Evolutionary conservation across 1,139 yeast genomes (phyloP), one percentile per base, ranked within the genome.

Genomic region (Protomyces lactucae-debilis): DNA sequence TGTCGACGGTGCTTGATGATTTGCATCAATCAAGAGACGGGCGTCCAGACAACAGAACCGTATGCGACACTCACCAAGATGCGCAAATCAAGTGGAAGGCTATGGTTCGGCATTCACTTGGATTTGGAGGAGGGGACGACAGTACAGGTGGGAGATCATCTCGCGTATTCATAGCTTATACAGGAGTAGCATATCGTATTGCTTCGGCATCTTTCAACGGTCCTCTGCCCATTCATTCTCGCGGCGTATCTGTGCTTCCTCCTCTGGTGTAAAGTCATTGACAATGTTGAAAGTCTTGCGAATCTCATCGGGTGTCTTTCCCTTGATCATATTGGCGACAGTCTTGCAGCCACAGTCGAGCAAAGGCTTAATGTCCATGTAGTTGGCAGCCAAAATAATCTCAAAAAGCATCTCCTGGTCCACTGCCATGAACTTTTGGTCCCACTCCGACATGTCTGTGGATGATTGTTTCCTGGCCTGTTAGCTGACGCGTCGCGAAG

Each of bases 351-450:
- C 97, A 12, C 96, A 89, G 72, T 92, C 97, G 72, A 93, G 82
- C 70, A 95, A 81, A 0, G 97, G 97, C 72, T 90, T 86, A 74
- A 95, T 93, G 74, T 95, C 95, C 74, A 95, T 81, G 76, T 91
- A 95, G 77, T 95, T 95, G 57, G 99, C 97, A 18, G 99, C 71
- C 12, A 90, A 80, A 69, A 95, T 91, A 76, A 95, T 93, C 75
- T 93, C 99, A 73, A 93, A 95, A 69, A 95, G 83, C 97, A 95
- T 91, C 74, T 95, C 99, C 76, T 95, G 99, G 76, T 95, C 99
- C 52, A 95, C 98, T 71, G 90, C 89, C 74, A 95, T 83, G 76
- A 93, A 95, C 75, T 88, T 90, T 76, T 89, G 89, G 77, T 95
- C 99, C 99, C 99, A 95, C 67, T 92, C 95, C 69, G 88, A 93